phyloP scores from a whole-genome alignment of 192 early-diverging fungal species.

The Piromyces finnis region DNA sequence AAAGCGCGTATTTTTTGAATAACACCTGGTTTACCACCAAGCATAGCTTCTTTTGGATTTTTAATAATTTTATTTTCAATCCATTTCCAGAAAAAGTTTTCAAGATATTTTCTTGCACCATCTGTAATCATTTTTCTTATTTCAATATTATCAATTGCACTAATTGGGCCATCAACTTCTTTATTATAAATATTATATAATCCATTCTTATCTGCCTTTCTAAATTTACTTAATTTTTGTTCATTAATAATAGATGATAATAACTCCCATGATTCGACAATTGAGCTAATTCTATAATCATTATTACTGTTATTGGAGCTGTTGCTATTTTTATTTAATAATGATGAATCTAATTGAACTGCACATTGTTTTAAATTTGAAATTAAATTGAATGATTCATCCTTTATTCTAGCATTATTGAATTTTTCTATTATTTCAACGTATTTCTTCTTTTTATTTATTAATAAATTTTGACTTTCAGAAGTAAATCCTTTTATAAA shows the following conservation, averaged over 20 bases:
- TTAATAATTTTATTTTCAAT: background rate
- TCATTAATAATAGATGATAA: background rate
- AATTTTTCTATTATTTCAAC: background rate
- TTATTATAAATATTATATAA: background rate
- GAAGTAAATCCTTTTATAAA: background rate
- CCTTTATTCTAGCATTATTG: background rate
- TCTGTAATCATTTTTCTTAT: background rate
- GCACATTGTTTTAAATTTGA: background rate
- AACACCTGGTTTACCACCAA: background rate
- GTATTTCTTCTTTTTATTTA: background rate
- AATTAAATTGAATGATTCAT: background rate
- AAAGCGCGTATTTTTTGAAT: conserved; percentile 42
- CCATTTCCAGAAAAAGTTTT: background rate
- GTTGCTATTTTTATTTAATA: too few species aligned
- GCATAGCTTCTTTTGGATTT: background rate
- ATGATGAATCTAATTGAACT: background rate
- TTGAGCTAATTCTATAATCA: background rate
- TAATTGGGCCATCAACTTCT: background rate
- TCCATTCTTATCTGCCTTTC: background rate
- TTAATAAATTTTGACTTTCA: background rate
- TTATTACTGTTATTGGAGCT: background rate
- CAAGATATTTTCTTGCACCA: background rate
- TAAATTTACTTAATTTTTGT: background rate
- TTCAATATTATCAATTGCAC: background rate
- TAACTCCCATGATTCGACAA: background rate